Evolutionary conservation across 148 eudicot genomes (phyloP), one percentile per base, ranked within the genome.

Genomic region (Amaranthus hypochondriacus): DNA sequence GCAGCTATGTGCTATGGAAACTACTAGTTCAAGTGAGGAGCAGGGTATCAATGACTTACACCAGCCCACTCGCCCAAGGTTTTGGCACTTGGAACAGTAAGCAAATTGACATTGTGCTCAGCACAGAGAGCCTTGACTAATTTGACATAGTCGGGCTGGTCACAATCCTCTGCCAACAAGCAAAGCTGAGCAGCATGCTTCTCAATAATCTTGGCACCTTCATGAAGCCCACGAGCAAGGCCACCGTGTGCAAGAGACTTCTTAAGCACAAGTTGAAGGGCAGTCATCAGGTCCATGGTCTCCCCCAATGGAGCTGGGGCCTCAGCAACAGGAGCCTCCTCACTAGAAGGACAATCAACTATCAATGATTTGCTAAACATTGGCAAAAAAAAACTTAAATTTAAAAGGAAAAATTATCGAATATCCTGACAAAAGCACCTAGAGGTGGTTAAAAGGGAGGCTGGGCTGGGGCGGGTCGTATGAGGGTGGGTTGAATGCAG

Each of bases 51-150:
- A 62, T 6, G 5, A 79, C 82, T 79, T 73, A 83, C 85, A 43
- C 85, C 85, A 79, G 85, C 51, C 85, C 85, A 83, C 46, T 83
- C 85, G 59, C 85, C 85, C 43, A 83, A 66, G 73, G 85, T 83
- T 73, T 83, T 83, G 80, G 83, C 77, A 65, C 82, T 82, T 39
- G 82, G 80, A 42, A 83, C 73, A 7, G 85, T 83, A 0, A 83
- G 62, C 78, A 83, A 65, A 80, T 59, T 61, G 1, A 83, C 85
- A 66, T 83, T 83, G 78, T 83, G 85, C 75, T 83, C 85, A 48
- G 83, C 85, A 15, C 85, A 83, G 14, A 83, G 80, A 6, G 76
- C 82, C 70, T 83, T 83, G 66, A 83, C 85, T 56, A 83, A 12
- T 39, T 83, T 83, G 39, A 83, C 83, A 28, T 75, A 79, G 67